Percentiles rank a stretch among this genome's conserved stretches.
Conservation (phyloP, 2,329 filamentous ascomycete genomes). For the Verticillium dahliae region DNA sequence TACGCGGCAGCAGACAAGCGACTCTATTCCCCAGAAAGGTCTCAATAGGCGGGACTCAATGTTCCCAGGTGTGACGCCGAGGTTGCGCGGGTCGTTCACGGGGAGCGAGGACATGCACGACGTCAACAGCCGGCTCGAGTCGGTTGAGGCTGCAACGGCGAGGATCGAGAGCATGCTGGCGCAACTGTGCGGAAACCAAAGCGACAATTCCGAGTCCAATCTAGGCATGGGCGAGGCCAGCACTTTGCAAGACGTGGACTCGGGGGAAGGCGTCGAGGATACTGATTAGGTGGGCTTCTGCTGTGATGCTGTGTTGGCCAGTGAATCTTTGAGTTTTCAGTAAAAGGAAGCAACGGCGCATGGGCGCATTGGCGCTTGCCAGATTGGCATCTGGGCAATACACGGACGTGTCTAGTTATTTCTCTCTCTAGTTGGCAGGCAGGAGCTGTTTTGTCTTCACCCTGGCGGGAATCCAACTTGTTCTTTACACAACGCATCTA, state of each 20-base stretch:
- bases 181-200: slow-evolving; percentile 21
- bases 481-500: too few relatives aligned
- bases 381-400: too few relatives aligned
- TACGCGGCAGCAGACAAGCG: slow-evolving; percentile 35
- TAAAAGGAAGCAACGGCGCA: neutral
- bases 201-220: slow-evolving; percentile 18
- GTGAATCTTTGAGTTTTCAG: neutral
- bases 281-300: slow-evolving; percentile 15
- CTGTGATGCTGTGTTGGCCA: neutral
- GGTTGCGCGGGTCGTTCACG: slow-evolving; percentile 41
- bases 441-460: neutral
- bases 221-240: slow-evolving; percentile 18
- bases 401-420: too few relatives aligned
- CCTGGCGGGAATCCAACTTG: too few relatives aligned
- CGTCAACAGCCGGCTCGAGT: slow-evolving; percentile 36
- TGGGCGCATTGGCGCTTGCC: neutral
- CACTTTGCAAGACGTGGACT: slow-evolving; percentile 12
- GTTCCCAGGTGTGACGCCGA: slow-evolving; percentile 44
- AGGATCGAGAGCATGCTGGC: slow-evolving; percentile 42
- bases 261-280: slow-evolving; percentile 18
- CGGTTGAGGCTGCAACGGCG: slow-evolving; percentile 42
- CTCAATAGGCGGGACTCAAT: slow-evolving; percentile 49
- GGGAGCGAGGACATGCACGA: slow-evolving; percentile 38
- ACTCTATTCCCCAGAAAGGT: slow-evolving; percentile 20
- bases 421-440: too few relatives aligned